Evolutionary conservation across 208 protist species (phyloP), one percentile per base, ranked within the genome.

Genomic region (Spongospora subterranea): DNA sequence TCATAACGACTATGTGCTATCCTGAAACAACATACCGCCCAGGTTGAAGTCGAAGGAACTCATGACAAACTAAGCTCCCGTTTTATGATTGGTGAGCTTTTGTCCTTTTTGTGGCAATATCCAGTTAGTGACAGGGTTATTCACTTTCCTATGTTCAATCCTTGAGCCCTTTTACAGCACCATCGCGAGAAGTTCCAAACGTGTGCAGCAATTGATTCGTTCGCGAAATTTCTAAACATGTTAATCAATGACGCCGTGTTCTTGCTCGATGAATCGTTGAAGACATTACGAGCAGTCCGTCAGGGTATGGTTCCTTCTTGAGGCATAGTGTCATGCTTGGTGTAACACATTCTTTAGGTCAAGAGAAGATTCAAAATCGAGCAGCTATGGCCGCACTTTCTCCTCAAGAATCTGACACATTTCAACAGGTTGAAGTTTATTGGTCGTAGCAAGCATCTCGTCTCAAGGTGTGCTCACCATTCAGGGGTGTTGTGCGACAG

Each of bases 151-250:
- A 35, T 13, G n/a, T n/a, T 35, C 40, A n/a, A 6, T 45, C 71
- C 6, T 35, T 82, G 71, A 82, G 6, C 13, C 35, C 35, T 6
- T 35, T 35, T 35, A 82, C 71, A 82, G 71, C 6, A 40, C 17
- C 71, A 82, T 6, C 71, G 71, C 17, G n/a, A 82, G 40, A 82
- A 82, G 71, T 82, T 82, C n/a, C 71, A 82, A 20, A 17, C 71
- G 6, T 35, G 6, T 39, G 40, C 13, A 40, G 17, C n/a, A 17
- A 45, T n/a, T 35, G 35, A 35, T 45, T 6, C 17, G 11, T 82
- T 82, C 71, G 35, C 40, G 71, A 82, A 82, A n/a, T 82, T 82
- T 82, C 71, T 82, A 6, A 82, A 82, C 71, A 82, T 82, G 71
- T n/a, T 82, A 17, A 6, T 82, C 6, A 82, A 82, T 35, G 71